phyloP scores from a whole-genome alignment of 148 eudicot species.

The Nepenthes gracilis region DNA sequence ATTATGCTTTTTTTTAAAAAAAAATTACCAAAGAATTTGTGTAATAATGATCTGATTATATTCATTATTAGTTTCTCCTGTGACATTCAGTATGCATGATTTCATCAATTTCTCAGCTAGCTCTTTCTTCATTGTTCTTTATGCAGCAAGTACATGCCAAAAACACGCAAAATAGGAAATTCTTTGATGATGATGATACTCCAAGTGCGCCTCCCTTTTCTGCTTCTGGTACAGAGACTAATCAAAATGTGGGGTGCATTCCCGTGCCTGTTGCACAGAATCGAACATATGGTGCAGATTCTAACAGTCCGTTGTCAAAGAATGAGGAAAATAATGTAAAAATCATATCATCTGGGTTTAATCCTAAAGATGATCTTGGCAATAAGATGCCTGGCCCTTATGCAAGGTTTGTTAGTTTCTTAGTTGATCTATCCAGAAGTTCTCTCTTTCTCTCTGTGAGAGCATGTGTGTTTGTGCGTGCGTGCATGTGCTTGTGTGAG shows the following conservation, averaged over 20 bases:
- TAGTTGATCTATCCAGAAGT: not conserved
- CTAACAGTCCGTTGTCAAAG: slow-evolving; percentile 14
- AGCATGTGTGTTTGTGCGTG: slow-evolving; percentile 16
- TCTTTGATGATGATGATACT: slow-evolving; percentile 32
- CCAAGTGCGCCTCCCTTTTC: slow-evolving; percentile 84
- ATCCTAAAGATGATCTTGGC: slow-evolving; percentile 15
- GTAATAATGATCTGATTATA: too few relatives aligned
- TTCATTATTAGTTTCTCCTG: not conserved
- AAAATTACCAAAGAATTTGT: too few relatives aligned
- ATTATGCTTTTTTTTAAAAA: too few relatives aligned
- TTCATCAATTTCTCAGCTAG: not conserved
- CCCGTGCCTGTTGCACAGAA: slow-evolving; percentile 12
- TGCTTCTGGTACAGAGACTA: slow-evolving; percentile 26
- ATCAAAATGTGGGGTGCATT: slow-evolving; percentile 12
- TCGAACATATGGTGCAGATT: slow-evolving; percentile 11
- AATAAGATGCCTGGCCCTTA: slow-evolving; percentile 17
- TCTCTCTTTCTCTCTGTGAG: not conserved
- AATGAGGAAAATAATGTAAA: slow-evolving; percentile 11
- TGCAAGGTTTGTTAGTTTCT: slow-evolving; percentile 31
- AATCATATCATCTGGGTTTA: slow-evolving; percentile 10
- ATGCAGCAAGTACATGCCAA: slow-evolving; percentile 11
- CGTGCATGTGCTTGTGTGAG: slow-evolving; percentile 3
- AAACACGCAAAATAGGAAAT: slow-evolving; percentile 17
- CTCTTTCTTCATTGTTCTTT: not conserved
- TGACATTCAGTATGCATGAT: not conserved